A percentile compares a stretch with the other conserved stretches of the same genome.
Evolutionary conservation across 805 yeast species (phyloP).

Genomic region (Wickerhamiella vanderwaltii): DNA sequence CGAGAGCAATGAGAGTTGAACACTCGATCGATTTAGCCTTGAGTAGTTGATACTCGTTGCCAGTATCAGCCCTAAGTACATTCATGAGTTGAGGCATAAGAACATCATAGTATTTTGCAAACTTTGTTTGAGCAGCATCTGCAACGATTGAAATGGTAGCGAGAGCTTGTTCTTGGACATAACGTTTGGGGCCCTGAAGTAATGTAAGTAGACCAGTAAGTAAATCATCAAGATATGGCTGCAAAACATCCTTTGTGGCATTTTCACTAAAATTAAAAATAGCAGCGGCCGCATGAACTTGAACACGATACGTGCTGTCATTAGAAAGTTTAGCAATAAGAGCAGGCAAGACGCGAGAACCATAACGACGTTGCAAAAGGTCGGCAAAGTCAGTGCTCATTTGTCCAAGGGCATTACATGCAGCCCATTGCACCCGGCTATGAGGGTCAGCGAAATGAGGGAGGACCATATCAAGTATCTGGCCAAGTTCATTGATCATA

Average conservation of each 20-base stretch:
- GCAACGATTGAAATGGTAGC: slow-evolving; percentile 96
- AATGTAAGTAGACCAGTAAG: slow-evolving; percentile 61
- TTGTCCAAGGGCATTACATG: slow-evolving; percentile 95
- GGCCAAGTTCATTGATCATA: slow-evolving; percentile 67
- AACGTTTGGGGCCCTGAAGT: slow-evolving; percentile 74
- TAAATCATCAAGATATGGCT: slow-evolving; percentile 82
- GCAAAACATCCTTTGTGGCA: slow-evolving; percentile 74
- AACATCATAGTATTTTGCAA: slow-evolving; percentile 84
- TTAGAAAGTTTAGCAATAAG: slow-evolving; percentile 66
- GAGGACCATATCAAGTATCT: slow-evolving; percentile 67
- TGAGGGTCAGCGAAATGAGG: slow-evolving; percentile 81
- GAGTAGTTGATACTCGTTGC: slow-evolving; percentile 61
- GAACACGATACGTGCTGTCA: slow-evolving; percentile 67
- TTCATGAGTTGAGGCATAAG: slow-evolving; percentile 79
- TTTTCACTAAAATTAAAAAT: slow-evolving; percentile 89
- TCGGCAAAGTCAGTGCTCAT: slow-evolving; percentile 94
- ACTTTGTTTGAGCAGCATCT: slow-evolving; percentile 78
- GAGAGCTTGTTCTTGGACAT: slow-evolving; percentile 93
- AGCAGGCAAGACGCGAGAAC: slow-evolving; percentile 72
- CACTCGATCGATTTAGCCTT: slow-evolving; percentile 95
- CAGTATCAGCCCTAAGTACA: slow-evolving; percentile 68
- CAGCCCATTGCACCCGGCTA: slow-evolving; percentile 91
- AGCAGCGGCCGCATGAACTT: slow-evolving; percentile 98
- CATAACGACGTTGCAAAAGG: slow-evolving; percentile 68
- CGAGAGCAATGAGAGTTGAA: slow-evolving; percentile 82